phyloP scores from a whole-genome alignment of 345 rosid species.

The Dipteronia sinensis region DNA sequence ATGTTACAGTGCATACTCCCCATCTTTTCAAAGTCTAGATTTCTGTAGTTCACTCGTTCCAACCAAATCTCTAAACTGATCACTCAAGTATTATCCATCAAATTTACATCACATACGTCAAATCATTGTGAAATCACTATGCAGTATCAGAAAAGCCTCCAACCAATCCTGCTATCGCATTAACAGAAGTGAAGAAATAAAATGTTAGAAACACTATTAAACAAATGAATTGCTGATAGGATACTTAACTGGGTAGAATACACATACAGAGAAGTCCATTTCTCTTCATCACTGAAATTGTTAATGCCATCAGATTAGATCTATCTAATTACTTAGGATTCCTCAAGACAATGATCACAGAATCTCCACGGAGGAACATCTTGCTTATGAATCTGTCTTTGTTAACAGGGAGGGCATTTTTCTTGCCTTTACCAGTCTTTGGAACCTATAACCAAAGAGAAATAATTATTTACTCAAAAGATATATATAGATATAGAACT shows the following conservation, averaged over 20 bases:
- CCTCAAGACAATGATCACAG: constrained; percentile 94
- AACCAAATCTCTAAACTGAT: no score
- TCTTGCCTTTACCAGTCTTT: constrained; percentile 98
- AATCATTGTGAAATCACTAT: background rate
- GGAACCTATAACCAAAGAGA: constrained; percentile 57
- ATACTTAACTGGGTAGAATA: background rate
- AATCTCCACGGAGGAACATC: constrained; percentile 98
- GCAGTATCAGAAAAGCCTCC: background rate
- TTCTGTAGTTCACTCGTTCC: no score
- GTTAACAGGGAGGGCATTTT: constrained; percentile 90
- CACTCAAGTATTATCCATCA: no score
- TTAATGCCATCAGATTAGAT: background rate
- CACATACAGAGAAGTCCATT: background rate
- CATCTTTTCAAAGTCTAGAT: no score
- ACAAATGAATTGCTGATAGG: background rate
- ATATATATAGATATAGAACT: background rate
- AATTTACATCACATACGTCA: no score
- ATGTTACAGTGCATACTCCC: no score
- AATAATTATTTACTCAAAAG: background rate
- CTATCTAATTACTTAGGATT: constrained; percentile 65
- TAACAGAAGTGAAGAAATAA: background rate
- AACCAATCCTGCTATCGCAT: background rate
- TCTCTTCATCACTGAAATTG: background rate
- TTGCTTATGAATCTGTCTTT: constrained; percentile 95
- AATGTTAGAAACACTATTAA: background rate